These are phyloP conservation scores for Phallus indusiatus DNA, from an alignment of 768 basidiomycete genomes.

Conservation along the genomic window DNA sequence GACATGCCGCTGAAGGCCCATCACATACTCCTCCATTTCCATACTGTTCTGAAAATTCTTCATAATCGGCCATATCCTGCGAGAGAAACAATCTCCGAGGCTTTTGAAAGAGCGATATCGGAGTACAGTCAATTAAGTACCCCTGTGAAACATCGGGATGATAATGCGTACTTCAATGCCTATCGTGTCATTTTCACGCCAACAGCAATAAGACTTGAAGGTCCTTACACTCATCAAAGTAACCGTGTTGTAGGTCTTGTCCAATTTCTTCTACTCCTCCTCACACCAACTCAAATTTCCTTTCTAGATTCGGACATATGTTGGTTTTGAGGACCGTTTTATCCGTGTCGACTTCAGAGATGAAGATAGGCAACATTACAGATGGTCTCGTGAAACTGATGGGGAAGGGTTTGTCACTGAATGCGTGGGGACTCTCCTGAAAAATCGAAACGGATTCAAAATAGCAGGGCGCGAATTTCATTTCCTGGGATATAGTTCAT, in stretches of 20 bases:
- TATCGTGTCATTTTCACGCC: conserved; percentile 73
- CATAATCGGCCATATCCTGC: conserved; percentile 27
- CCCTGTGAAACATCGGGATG: conserved; percentile 14
- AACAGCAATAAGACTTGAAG: conserved; percentile 63
- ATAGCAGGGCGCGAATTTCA: conserved; percentile 67
- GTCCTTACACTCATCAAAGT: conserved; percentile 65
- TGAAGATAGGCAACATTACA: conserved; percentile 67
- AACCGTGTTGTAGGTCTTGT: conserved; percentile 44
- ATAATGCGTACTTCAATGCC: conserved; percentile 46
- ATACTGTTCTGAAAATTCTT: conserved; percentile 29
- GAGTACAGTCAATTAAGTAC: conserved; percentile 9
- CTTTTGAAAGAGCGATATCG: conserved; percentile 33
- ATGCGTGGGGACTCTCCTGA: conserved; percentile 46
- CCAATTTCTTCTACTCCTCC: not conserved
- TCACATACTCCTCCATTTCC: conserved; percentile 47
- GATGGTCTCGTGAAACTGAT: conserved; percentile 62
- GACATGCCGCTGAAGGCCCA: conserved; percentile 27
- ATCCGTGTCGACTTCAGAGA: conserved; percentile 80
- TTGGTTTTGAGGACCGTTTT: conserved; percentile 54
- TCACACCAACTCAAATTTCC: not conserved
- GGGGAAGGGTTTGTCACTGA: conserved; percentile 43
- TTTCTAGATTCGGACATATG: conserved; percentile 47
- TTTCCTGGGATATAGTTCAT: conserved; percentile 75
- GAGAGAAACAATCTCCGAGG: conserved; percentile 32
- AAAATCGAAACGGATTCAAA: conserved; percentile 45